These are phyloP conservation scores for Eustoma russellianum DNA, from an alignment of 257 asterid species.

Conservation along the genomic window DNA sequence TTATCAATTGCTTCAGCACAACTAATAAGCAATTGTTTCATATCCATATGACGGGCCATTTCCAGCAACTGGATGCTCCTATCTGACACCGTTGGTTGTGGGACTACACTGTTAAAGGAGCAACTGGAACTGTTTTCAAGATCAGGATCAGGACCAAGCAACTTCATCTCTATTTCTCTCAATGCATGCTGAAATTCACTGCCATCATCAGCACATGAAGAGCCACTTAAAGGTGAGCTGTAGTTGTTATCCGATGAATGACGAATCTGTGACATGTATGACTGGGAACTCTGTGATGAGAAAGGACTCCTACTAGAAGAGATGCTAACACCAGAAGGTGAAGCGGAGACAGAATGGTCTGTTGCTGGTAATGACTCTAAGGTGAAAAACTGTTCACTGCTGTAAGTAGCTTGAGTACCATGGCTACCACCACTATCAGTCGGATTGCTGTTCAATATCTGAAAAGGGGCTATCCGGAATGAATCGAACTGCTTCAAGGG, in stretches of 20 bases:
- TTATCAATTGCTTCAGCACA: conserved; percentile 77
- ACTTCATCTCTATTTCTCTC: conserved; percentile 51
- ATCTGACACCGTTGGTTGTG: conserved; percentile 36
- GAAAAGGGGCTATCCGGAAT: conserved; percentile 28
- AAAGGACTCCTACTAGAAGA: conserved; percentile 62
- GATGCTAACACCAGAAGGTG: conserved; percentile 55
- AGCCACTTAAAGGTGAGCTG: conserved; percentile 91
- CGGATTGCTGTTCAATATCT: conserved; percentile 12
- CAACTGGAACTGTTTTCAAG: conserved; percentile 51
- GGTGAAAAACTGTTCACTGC: conserved; percentile 56
- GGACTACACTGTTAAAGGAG: conserved; percentile 30
- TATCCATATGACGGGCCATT: conserved; percentile 65
- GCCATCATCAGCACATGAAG: conserved; percentile 61
- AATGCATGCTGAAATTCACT: conserved; percentile 53
- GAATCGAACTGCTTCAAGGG: conserved; percentile 39
- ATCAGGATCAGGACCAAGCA: conserved; percentile 68
- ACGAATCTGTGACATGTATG: conserved; percentile 49
- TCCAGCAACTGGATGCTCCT: conserved; percentile 54
- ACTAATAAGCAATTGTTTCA: conserved; percentile 48
- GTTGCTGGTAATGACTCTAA: conserved; percentile 71
- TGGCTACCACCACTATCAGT: conserved; percentile 16
- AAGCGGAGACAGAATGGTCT: conserved; percentile 30
- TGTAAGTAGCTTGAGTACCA: conserved; percentile 44
- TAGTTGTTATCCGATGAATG: conserved; percentile 49
- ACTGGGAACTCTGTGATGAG: conserved; percentile 75